These are phyloP conservation scores for Suhomyces sp. DNA, from an alignment of 805 yeast genomes.

Conservation along the genomic window DNA sequence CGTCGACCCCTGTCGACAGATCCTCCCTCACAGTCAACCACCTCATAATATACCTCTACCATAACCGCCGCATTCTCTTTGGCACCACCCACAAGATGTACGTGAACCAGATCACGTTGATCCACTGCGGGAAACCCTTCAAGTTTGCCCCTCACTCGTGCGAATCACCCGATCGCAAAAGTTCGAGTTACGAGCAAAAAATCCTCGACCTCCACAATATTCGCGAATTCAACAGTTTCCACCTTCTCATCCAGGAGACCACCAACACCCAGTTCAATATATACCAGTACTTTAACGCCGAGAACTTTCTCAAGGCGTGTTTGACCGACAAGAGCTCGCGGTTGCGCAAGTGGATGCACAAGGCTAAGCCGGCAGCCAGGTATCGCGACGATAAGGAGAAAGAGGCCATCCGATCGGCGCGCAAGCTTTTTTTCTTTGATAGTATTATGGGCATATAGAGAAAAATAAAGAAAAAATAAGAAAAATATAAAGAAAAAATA, in stretches of 20 bases:
- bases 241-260: conserved; percentile 4
- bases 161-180: not conserved
- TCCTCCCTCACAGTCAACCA: conserved; percentile 16
- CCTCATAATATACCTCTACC: conserved; percentile 17
- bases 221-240: conserved; percentile 7
- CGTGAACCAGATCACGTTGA: conserved; percentile 18
- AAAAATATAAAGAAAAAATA: no score
- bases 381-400: not conserved
- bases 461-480: no score
- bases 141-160: conserved; percentile 11
- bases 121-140: conserved; percentile 18
- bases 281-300: conserved; percentile 13
- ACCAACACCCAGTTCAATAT: not conserved
- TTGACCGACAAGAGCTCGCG: not conserved
- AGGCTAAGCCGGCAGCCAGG: not conserved
- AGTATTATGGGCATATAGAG: not conserved
- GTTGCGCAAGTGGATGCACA: not conserved
- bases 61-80: conserved; percentile 10
- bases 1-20: conserved; percentile 1
- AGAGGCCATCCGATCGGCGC: not conserved
- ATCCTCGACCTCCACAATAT: not conserved
- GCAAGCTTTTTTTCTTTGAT: not conserved
- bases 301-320: conserved; percentile 8
- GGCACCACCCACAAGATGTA: not conserved
- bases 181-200: not conserved